Evolutionary conservation across 176 grass and related monocot genomes (phyloP).

Genomic region (Eleusine coracana): DNA sequence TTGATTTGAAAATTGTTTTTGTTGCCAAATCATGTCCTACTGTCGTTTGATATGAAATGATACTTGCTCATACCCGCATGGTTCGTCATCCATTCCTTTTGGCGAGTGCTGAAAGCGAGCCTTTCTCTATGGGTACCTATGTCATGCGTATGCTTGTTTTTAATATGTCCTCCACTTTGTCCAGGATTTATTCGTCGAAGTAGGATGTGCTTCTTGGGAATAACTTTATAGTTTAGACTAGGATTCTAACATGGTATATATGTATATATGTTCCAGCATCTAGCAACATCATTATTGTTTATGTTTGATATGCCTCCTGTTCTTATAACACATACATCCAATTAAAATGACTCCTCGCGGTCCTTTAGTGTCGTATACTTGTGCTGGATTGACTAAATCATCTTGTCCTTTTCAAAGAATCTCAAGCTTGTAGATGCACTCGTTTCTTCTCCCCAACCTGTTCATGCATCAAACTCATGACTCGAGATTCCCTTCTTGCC

Average conservation of each 20-base stretch:
- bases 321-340: not conserved
- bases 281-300: conserved; percentile 4
- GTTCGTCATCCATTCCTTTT: not conserved
- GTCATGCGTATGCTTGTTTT: conserved; percentile 6
- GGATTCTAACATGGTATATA: conserved; percentile 2
- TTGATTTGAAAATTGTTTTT: conserved; percentile 17
- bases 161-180: not conserved
- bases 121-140: not conserved
- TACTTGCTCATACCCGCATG: not conserved
- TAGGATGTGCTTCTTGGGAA: not conserved
- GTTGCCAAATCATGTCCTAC: not conserved
- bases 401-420: not conserved
- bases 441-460: not conserved
- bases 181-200: not conserved
- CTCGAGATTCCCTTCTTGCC: not conserved
- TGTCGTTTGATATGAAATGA: conserved; percentile 5
- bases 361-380: not conserved
- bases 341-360: not conserved
- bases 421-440: not conserved
- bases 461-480: not conserved
- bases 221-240: not conserved
- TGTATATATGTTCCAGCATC: conserved; percentile 16
- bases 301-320: not conserved
- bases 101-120: not conserved
- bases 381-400: not conserved